A percentile compares a stretch with the other conserved stretches of the same genome.
These are phyloP conservation scores for Graphiopsis chlorocephala DNA, from an alignment of 2,329 filamentous ascomycete species.

Conservation along the genomic window DNA sequence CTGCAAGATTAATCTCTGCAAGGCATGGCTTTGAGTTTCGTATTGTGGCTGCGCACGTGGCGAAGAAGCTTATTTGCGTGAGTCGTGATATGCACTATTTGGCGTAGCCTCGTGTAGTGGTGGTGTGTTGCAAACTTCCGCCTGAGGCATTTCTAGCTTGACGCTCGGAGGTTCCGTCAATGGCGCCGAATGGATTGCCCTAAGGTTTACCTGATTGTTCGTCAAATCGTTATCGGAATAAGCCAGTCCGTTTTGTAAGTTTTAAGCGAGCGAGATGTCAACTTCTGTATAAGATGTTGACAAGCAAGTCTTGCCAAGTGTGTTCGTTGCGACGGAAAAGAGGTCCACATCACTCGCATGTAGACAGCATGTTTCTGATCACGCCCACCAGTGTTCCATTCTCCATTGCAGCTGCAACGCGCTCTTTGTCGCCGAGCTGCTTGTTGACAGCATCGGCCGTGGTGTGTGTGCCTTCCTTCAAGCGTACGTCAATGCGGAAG, in stretches of 20 bases:
- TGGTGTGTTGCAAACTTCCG: neutral
- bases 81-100: neutral
- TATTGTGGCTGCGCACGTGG: neutral
- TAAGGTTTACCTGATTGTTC: neutral
- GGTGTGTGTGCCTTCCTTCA: constrained; percentile 93
- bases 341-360: constrained; percentile 30
- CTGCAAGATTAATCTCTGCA: neutral
- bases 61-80: neutral
- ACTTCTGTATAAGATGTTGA: neutral
- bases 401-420: constrained; percentile 90
- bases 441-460: constrained; percentile 96
- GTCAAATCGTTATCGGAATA: neutral
- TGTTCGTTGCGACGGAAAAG: too few species aligned
- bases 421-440: constrained; percentile 92
- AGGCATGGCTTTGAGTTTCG: neutral
- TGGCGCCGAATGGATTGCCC: neutral
- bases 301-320: neutral
- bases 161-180: neutral
- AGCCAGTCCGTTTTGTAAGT: neutral
- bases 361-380: constrained; percentile 80
- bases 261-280: neutral
- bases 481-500: constrained; percentile 86
- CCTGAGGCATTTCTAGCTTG: neutral
- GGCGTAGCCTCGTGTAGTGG: neutral
- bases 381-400: constrained; percentile 88